phyloP scores from a whole-genome alignment of 768 basidiomycete species.

The Epithele typhae region DNA sequence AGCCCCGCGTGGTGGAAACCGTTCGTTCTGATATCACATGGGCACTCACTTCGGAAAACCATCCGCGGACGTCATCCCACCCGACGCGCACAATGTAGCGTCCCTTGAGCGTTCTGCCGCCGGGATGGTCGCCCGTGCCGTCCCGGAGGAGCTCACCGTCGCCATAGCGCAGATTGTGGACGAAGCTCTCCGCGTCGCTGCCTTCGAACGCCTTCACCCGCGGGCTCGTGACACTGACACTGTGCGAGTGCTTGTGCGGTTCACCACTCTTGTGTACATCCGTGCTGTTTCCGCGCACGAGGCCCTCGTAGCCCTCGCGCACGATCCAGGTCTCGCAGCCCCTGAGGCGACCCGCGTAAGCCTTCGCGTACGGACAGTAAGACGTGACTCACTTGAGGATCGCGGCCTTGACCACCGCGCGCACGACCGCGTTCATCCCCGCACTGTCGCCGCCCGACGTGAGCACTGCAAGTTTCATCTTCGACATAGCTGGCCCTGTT shows the following conservation, averaged over 20 bases:
- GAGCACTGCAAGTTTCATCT: slow-evolving; percentile 89
- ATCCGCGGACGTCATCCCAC: slow-evolving; percentile 96
- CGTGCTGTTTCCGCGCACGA: slow-evolving; percentile 82
- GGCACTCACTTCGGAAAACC: slow-evolving; percentile 75
- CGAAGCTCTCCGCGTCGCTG: slow-evolving; percentile 30
- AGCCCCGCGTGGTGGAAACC: background rate
- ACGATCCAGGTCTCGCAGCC: slow-evolving; percentile 96
- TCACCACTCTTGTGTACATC: slow-evolving; percentile 27
- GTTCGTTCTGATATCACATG: background rate
- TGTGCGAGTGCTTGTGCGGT: too few relatives aligned
- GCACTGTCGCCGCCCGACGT: slow-evolving; percentile 98
- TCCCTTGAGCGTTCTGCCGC: slow-evolving; percentile 77
- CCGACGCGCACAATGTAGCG: slow-evolving; percentile 93
- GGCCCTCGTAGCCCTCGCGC: slow-evolving; percentile 97
- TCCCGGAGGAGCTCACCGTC: slow-evolving; percentile 74
- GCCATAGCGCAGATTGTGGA: slow-evolving; percentile 79
- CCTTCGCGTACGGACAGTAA: background rate
- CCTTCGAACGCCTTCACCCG: slow-evolving; percentile 22
- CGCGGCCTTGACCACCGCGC: slow-evolving; percentile 87
- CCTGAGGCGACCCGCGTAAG: slow-evolving; percentile 36
- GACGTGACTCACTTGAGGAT: slow-evolving; percentile 69
- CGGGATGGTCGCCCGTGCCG: slow-evolving; percentile 69
- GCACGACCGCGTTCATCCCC: slow-evolving; percentile 95
- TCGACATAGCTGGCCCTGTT: too few relatives aligned
- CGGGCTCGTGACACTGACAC: slow-evolving; percentile 24